These are phyloP conservation scores for Populus trichocarpa DNA, from an alignment of 441 rosid species.

Conservation along the genomic window DNA sequence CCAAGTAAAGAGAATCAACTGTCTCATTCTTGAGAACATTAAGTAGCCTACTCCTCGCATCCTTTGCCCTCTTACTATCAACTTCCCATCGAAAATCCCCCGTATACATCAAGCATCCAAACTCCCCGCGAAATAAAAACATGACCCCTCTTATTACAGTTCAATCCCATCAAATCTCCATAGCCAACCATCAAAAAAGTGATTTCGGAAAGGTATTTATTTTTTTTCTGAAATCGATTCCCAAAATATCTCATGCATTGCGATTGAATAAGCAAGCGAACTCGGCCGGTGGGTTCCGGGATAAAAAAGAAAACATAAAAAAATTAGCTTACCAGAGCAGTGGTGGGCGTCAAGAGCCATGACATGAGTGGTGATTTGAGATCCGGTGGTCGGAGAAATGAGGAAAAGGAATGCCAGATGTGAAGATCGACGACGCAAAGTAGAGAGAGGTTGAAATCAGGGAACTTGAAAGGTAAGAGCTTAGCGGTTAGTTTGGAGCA, in stretches of 20 bases:
- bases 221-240: too few relatives aligned
- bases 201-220: too few relatives aligned
- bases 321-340: constrained; percentile 54
- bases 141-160: constrained; percentile 57
- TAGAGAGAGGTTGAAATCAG: constrained; percentile 57
- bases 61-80: constrained; percentile 29
- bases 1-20: constrained; percentile 56
- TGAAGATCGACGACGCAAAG: constrained; percentile 54
- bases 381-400: constrained; percentile 43
- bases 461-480: constrained; percentile 66
- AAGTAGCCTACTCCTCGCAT: constrained; percentile 34
- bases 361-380: constrained; percentile 38
- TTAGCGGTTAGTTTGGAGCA: constrained; percentile 77
- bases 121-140: constrained; percentile 74
- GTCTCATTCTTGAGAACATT: constrained; percentile 39
- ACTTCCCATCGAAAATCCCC: constrained; percentile 80
- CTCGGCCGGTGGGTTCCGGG: not conserved
- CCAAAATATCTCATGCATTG: too few relatives aligned
- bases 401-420: constrained; percentile 56
- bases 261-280: too few relatives aligned
- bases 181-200: too few relatives aligned
- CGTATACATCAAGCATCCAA: constrained; percentile 70
- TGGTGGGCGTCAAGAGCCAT: constrained; percentile 74
- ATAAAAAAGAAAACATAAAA: not conserved
- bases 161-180: not conserved